phyloP scores from a whole-genome alignment of 2,329 filamentous ascomycete species.

The Colletotrichum godetiae region DNA sequence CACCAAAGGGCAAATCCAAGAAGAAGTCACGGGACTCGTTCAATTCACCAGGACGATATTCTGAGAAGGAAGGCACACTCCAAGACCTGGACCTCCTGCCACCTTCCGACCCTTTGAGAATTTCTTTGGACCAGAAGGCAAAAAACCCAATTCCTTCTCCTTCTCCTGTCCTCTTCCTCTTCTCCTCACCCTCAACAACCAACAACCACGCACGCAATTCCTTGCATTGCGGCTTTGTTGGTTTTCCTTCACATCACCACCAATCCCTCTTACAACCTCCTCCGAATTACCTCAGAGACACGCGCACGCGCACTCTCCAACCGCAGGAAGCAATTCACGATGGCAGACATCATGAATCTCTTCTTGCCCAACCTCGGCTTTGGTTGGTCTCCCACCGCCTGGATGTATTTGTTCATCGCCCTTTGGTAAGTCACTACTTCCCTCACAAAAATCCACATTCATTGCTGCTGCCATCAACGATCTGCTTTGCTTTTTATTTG shows the following conservation, averaged over 20 bases:
- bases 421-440: constrained; percentile 58
- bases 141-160: neutral
- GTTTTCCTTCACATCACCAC: neutral
- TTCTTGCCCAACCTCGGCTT: constrained; percentile 32
- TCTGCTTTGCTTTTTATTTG: neutral
- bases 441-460: neutral
- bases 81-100: constrained; percentile 1
- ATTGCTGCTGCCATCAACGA: neutral
- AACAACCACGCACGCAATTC: neutral
- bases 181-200: neutral
- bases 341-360: constrained; percentile 30
- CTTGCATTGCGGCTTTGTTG: neutral
- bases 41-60: constrained; percentile 16
- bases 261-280: neutral
- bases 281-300: neutral
- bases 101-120: neutral
- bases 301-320: neutral
- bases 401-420: constrained; percentile 36
- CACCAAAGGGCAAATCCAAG: constrained; percentile 17
- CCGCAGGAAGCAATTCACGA: constrained; percentile 1
- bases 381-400: constrained; percentile 33
- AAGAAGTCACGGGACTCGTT: neutral
- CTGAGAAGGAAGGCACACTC: constrained; percentile 26
- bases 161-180: neutral
- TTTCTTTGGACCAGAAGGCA: neutral